phyloP scores from a whole-genome alignment of 495 filamentous ascomycete genomes.

The Aspergillus incahuasiensis region DNA sequence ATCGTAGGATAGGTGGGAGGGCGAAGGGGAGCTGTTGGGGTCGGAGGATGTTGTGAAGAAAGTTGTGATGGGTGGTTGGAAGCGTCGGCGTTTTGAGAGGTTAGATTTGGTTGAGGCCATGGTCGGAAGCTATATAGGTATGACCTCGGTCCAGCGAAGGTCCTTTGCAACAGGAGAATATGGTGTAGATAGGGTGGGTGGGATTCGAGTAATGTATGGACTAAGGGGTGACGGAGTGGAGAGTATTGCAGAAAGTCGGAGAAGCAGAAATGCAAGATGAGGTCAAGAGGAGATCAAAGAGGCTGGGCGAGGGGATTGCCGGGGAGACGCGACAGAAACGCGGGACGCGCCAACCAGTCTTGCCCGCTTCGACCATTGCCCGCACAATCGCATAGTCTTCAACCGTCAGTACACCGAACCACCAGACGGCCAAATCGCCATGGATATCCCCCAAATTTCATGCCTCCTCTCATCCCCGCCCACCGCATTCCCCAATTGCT shows the following conservation, averaged over 20 bases:
- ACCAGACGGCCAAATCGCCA: too few species aligned
- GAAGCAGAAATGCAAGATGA: conserved; percentile 6
- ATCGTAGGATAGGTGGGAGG: conserved; percentile 30
- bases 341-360: conserved; percentile 6
- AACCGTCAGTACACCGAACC: too few species aligned
- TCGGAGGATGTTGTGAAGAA: conserved; percentile 31
- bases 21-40: conserved; percentile 8
- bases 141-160: not conserved
- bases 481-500: conserved; percentile 38
- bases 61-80: conserved; percentile 44
- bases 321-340: conserved; percentile 19
- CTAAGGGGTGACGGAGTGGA: not conserved
- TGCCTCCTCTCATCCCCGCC: conserved; percentile 21
- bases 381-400: too few species aligned
- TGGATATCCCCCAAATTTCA: conserved; percentile 27
- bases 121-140: not conserved
- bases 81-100: conserved; percentile 41
- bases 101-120: conserved; percentile 9
- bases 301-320: conserved; percentile 18
- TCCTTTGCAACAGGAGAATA: not conserved
- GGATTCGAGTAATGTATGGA: not conserved
- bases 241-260: not conserved
- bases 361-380: too few species aligned
- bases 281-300: conserved; percentile 16
- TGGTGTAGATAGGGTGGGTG: not conserved